These are phyloP conservation scores for Luvunga scandens DNA, from an alignment of 345 rosid genomes.

Conservation along the genomic window DNA sequence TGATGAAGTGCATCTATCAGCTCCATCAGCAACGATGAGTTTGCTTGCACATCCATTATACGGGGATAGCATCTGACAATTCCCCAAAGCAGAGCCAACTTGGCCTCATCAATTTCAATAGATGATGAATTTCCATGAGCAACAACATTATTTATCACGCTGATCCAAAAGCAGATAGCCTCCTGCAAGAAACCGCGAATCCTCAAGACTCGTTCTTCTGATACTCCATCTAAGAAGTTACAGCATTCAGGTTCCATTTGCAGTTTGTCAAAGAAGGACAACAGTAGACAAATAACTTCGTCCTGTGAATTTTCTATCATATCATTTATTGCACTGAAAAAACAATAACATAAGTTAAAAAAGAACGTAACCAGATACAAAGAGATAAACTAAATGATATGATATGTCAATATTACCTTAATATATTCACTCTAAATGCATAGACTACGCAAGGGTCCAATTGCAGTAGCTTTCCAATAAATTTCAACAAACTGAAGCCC, in stretches of 20 bases:
- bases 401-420: slow-evolving; percentile 47
- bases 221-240: slow-evolving; percentile 33
- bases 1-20: slow-evolving; percentile 52
- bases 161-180: slow-evolving; percentile 29
- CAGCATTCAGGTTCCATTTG: slow-evolving; percentile 35
- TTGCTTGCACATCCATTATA: slow-evolving; percentile 33
- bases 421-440: slow-evolving; percentile 47
- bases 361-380: slow-evolving; percentile 1
- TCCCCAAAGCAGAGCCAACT: slow-evolving; percentile 75
- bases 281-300: slow-evolving; percentile 57
- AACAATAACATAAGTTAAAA: slow-evolving; percentile 25
- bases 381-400: slow-evolving; percentile 6
- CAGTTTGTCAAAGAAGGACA: slow-evolving; percentile 55
- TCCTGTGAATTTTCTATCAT: slow-evolving; percentile 54
- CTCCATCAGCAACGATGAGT: slow-evolving; percentile 41
- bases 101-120: slow-evolving; percentile 31
- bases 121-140: slow-evolving; percentile 24
- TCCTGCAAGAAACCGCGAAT: slow-evolving; percentile 44
- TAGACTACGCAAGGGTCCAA: slow-evolving; percentile 44
- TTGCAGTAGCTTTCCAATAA: slow-evolving; percentile 56
- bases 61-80: slow-evolving; percentile 61
- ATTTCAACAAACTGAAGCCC: slow-evolving; percentile 60
- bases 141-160: slow-evolving; percentile 32
- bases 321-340: slow-evolving; percentile 68
- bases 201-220: slow-evolving; percentile 37